Evolutionary conservation across 1,139 yeast species (phyloP).

Genomic region (Nakaseomyces kungkrabaensis): DNA sequence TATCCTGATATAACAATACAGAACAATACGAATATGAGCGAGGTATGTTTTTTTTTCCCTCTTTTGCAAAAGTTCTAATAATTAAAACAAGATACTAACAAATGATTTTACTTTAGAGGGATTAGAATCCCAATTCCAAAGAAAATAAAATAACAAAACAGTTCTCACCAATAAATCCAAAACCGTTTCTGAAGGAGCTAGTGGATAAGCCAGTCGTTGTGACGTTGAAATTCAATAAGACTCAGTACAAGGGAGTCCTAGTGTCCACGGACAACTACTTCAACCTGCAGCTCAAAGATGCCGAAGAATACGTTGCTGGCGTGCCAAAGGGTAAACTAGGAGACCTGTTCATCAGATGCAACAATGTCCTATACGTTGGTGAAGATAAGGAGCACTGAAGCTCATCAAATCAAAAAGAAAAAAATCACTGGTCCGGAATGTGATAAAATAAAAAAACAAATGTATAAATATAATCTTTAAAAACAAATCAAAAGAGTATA

Average conservation of each 20-base stretch:
- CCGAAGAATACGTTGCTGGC: slow-evolving; percentile 51
- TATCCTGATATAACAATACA: not conserved
- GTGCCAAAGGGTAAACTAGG: slow-evolving; percentile 54
- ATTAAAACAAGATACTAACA: too few species aligned
- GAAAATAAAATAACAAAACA: not conserved
- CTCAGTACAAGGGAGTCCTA: slow-evolving; percentile 81
- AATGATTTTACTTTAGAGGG: too few species aligned
- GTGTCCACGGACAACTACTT: slow-evolving; percentile 85
- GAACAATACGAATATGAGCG: not conserved
- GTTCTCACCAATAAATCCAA: slow-evolving; percentile 76
- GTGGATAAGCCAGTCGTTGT: slow-evolving; percentile 65
- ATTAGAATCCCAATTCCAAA: too few species aligned
- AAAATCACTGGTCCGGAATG: not conserved
- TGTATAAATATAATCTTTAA: not conserved
- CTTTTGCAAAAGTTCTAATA: too few species aligned
- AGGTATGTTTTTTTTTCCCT: slow-evolving; percentile 4
- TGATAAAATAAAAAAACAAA: not conserved
- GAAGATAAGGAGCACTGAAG: slow-evolving; percentile 6
- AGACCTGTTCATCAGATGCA: slow-evolving; percentile 79
- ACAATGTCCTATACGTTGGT: slow-evolving; percentile 63
- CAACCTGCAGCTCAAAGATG: slow-evolving; percentile 70
- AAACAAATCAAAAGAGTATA: too few species aligned
- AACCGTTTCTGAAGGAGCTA: slow-evolving; percentile 74
- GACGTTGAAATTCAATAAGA: slow-evolving; percentile 83
- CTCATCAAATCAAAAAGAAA: too few species aligned